Conservation (phyloP, 306 rosid species). For the Prunus mira region DNA sequence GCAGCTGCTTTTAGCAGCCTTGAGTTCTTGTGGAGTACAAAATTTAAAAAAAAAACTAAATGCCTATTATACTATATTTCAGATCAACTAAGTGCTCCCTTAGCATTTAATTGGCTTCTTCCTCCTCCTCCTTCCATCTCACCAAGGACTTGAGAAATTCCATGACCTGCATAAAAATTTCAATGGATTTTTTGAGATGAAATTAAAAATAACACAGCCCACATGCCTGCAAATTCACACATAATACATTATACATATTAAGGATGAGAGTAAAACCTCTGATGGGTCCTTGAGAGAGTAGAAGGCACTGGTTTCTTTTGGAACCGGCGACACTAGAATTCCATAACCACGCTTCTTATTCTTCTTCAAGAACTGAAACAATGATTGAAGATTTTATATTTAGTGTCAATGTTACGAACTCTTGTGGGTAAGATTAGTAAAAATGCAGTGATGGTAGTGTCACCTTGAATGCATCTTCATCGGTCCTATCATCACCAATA, state of each 20-base stretch:
- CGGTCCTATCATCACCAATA: slow-evolving; percentile 88
- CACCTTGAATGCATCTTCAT: slow-evolving; percentile 96
- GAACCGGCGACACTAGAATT: slow-evolving; percentile 66
- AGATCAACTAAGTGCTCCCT: not conserved
- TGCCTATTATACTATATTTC: not conserved
- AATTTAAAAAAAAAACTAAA: not conserved
- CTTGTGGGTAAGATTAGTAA: not conserved
- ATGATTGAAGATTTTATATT: too few species aligned
- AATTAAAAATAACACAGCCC: too few species aligned
- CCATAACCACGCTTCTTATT: slow-evolving; percentile 66
- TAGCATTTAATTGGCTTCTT: not conserved
- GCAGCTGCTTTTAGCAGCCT: not conserved
- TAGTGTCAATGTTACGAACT: not conserved
- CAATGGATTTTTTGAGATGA: not conserved
- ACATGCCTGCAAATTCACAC: not conserved
- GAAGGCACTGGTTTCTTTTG: slow-evolving; percentile 75
- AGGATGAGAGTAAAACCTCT: slow-evolving; percentile 44
- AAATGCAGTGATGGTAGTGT: not conserved
- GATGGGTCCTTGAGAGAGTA: slow-evolving; percentile 74
- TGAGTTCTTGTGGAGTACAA: not conserved
- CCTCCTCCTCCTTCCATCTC: slow-evolving; percentile 48
- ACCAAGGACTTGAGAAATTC: slow-evolving; percentile 71
- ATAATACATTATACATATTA: not conserved
- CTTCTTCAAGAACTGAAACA: slow-evolving; percentile 57
- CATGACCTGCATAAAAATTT: slow-evolving; percentile 61